A percentile compares a stretch with the other conserved stretches of the same genome.
Evolutionary conservation across 1,139 yeast species (phyloP).

Genomic region (Diutina siamensis): DNA sequence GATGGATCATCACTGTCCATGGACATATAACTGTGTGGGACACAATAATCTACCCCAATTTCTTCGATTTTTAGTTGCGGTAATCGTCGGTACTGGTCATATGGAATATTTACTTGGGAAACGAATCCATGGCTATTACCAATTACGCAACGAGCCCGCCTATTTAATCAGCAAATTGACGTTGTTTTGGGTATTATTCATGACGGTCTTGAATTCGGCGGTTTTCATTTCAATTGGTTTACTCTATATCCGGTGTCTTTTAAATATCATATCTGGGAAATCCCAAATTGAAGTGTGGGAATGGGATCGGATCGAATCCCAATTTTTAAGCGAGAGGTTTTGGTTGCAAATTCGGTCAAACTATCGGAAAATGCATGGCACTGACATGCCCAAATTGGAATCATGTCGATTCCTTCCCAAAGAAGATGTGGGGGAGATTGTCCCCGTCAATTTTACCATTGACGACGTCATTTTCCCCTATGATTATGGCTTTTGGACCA

Average conservation of each 20-base stretch:
- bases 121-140: constrained; percentile 37
- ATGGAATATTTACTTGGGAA: constrained; percentile 32
- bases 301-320: constrained; percentile 63
- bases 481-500: constrained; percentile 53
- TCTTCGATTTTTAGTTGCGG: constrained; percentile 64
- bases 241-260: constrained; percentile 49
- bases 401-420: constrained; percentile 31
- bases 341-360: constrained; percentile 42
- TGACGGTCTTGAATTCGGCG: constrained; percentile 46
- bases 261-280: constrained; percentile 56
- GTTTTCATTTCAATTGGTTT: constrained; percentile 47
- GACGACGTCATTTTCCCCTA: constrained; percentile 73
- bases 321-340: constrained; percentile 40
- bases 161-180: constrained; percentile 45
- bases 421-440: constrained; percentile 8
- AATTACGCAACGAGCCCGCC: constrained; percentile 44
- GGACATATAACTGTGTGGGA: constrained; percentile 84
- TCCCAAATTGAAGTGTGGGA: constrained; percentile 95
- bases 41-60: constrained; percentile 74
- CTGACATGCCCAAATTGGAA: constrained; percentile 31
- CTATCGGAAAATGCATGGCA: constrained; percentile 30
- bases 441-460: constrained; percentile 25
- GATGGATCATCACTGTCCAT: constrained; percentile 84
- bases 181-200: constrained; percentile 42
- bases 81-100: constrained; percentile 42